Conservation (phyloP, 805 yeast species). For the Blastobotrys robertii region DNA sequence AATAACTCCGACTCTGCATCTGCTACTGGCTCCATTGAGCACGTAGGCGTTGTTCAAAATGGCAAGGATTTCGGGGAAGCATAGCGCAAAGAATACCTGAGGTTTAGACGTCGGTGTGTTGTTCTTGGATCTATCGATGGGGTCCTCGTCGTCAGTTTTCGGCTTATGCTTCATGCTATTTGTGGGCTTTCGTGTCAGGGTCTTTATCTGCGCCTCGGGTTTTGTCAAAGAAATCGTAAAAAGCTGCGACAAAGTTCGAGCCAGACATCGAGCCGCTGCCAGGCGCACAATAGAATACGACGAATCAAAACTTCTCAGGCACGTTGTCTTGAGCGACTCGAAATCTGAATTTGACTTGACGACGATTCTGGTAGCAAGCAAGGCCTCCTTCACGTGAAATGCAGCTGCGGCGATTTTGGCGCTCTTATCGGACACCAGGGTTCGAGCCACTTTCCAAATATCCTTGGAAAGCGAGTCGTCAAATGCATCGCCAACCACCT, state of each 20-base stretch:
- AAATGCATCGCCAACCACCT: constrained; percentile 21
- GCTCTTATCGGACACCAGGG: constrained; percentile 20
- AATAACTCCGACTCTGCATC: constrained; percentile 19
- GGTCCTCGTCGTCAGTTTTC: constrained; percentile 11
- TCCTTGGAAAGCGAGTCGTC: constrained; percentile 25
- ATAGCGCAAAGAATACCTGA: constrained; percentile 10
- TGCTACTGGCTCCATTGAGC: constrained; percentile 9
- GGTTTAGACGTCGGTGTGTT: constrained; percentile 10
- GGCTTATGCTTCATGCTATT: constrained; percentile 4
- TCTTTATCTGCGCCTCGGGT: constrained; percentile 3
- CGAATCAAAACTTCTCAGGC: constrained; percentile 19
- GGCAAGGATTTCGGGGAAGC: constrained; percentile 17
- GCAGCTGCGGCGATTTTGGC: constrained; percentile 24
- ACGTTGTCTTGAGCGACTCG: constrained; percentile 20
- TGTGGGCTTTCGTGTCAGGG: constrained; percentile 6
- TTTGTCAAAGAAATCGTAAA: constrained; percentile 8
- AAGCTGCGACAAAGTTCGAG: constrained; percentile 16
- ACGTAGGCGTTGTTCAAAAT: constrained; percentile 15
- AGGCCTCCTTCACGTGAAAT: constrained; percentile 19
- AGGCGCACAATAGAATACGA: constrained; percentile 17
- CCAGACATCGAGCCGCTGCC: constrained; percentile 25
- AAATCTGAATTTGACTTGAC: constrained; percentile 19
- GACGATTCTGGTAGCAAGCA: constrained; percentile 17
- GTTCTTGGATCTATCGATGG: constrained; percentile 7
- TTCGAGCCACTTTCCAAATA: constrained; percentile 25